These are phyloP conservation scores for Eurotiales sp. DNA, from an alignment of 2,329 filamentous ascomycete species.

Conservation along the genomic window DNA sequence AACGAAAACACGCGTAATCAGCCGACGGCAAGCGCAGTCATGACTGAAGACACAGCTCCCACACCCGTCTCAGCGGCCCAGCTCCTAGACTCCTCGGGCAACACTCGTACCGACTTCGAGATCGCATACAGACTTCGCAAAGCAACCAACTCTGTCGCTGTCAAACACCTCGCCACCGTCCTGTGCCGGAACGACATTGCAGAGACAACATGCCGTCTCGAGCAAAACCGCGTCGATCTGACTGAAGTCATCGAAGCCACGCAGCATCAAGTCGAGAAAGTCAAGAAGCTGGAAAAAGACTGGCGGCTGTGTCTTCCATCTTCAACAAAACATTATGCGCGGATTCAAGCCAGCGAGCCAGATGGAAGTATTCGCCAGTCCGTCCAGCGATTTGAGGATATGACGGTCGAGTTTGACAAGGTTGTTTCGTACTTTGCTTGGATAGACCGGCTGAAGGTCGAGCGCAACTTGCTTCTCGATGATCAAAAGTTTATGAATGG, in stretches of 20 bases:
- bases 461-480: not conserved
- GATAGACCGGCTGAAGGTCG: constrained; percentile 4
- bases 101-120: constrained; percentile 6
- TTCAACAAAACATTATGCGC: not conserved
- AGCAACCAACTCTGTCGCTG: not conserved
- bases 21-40: not conserved
- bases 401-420: constrained; percentile 4
- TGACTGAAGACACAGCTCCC: not conserved
- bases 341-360: not conserved
- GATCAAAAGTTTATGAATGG: constrained; percentile 9
- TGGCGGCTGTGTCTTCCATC: constrained; percentile 3
- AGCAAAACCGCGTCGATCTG: not conserved
- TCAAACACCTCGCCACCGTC: constrained; percentile 5
- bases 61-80: not conserved
- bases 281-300: constrained; percentile 2
- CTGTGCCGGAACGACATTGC: constrained; percentile 9
- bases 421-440: not conserved
- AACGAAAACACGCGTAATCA: not conserved
- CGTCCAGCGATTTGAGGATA: not conserved
- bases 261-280: constrained; percentile 6
- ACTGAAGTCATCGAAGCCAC: not conserved
- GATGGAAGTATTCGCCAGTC: not conserved
- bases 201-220: not conserved
- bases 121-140: constrained; percentile 6
- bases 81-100: not conserved